Percentiles rank a stretch among this genome's conserved stretches.
Conservation (phyloP, 768 basidiomycete genomes). For the Mycena maculata region DNA sequence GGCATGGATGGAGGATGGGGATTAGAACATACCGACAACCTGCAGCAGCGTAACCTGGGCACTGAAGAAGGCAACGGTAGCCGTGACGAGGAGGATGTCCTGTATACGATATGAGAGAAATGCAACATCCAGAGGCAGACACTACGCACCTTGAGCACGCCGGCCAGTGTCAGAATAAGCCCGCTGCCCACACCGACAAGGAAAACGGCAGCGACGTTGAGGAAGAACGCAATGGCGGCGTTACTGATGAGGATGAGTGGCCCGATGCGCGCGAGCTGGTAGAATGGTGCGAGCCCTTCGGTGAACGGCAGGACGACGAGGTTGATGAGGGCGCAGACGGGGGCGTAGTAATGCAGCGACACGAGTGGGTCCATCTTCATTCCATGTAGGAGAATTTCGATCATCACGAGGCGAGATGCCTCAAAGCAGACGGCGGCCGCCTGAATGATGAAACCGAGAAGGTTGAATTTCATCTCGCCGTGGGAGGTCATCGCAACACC, state of each 20-base stretch:
- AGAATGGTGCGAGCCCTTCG: conserved; percentile 90
- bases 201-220: conserved; percentile 96
- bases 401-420: conserved; percentile 95
- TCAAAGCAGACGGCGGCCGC: conserved; percentile 88
- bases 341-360: conserved; percentile 96
- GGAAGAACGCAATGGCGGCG: conserved; percentile 85
- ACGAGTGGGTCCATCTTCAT: conserved; percentile 98
- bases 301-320: conserved; percentile 89
- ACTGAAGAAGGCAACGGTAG: conserved; percentile 89
- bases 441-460: conserved; percentile 80
- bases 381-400: conserved; percentile 93
- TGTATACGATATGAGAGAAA: neutral
- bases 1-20: too few relatives aligned
- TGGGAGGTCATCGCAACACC: conserved; percentile 92
- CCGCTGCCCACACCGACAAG: conserved; percentile 90
- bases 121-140: conserved; percentile 54
- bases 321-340: conserved; percentile 93
- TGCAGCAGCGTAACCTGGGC: conserved; percentile 84
- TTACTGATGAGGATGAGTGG: conserved; percentile 83
- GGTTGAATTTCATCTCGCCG: conserved; percentile 87
- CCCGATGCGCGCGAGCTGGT: conserved; percentile 72
- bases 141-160: conserved; percentile 96
- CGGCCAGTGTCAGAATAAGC: conserved; percentile 90
- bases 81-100: conserved; percentile 95
- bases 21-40: conserved; percentile 87